These are phyloP conservation scores for Entrophospora sp. DNA, from an alignment of 192 early-diverging fungal species.

Conservation along the genomic window DNA sequence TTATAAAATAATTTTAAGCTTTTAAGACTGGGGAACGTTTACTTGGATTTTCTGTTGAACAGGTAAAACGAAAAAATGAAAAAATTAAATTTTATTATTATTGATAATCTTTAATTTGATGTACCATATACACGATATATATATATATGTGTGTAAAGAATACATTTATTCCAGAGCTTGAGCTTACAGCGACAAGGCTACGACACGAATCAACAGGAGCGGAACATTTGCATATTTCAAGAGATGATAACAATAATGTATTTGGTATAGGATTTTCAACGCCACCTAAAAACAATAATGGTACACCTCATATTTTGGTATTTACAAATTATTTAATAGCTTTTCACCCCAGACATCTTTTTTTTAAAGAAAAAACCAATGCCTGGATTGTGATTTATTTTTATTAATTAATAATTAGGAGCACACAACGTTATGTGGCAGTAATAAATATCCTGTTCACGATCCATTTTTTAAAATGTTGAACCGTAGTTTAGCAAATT, in stretches of 20 bases:
- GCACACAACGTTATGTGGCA: conserved; percentile 92
- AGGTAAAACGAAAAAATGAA: too few species aligned
- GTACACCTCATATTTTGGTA: conserved; percentile 85
- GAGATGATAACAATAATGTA: conserved; percentile 88
- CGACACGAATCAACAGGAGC: conserved; percentile 73
- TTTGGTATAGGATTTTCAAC: conserved; percentile 91
- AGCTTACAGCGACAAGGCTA: conserved; percentile 66
- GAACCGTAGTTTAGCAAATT: conserved; percentile 88
- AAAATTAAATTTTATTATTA: neutral
- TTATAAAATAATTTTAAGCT: neutral
- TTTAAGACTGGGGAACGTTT: neutral
- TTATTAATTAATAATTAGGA: conserved; percentile 39
- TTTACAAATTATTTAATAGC: neutral
- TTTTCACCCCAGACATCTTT: too few species aligned
- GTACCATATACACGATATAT: neutral
- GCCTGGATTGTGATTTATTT: neutral
- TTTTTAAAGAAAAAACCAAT: too few species aligned
- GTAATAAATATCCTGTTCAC: conserved; percentile 76
- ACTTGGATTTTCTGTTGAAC: neutral
- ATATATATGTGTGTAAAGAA: conserved; percentile 23
- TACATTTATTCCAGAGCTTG: conserved; percentile 61
- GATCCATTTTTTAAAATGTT: conserved; percentile 99
- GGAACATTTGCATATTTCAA: conserved; percentile 77
- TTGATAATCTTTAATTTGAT: neutral
- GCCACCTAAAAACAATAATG: conserved; percentile 69